A percentile compares a stretch with the other conserved stretches of the same genome.
phyloP scores from a whole-genome alignment of 2,329 filamentous ascomycete genomes.

The Pestalotiopsis sp. region DNA sequence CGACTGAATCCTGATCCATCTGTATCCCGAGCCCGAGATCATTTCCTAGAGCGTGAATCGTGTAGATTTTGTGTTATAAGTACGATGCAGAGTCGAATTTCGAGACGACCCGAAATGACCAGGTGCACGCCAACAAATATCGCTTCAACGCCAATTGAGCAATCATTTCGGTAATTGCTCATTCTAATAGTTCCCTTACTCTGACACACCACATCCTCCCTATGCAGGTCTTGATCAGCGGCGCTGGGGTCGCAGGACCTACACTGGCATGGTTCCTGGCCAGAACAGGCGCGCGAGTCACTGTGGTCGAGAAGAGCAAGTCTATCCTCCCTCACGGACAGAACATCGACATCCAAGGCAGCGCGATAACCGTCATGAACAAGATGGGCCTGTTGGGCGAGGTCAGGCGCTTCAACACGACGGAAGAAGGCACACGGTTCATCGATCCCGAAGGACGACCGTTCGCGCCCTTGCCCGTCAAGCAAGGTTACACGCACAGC shows the following conservation, averaged over 20 bases:
- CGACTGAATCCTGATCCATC: neutral
- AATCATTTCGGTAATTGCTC: neutral
- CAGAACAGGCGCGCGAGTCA: neutral
- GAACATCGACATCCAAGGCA: slow-evolving; percentile 4
- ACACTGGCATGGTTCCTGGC: slow-evolving; percentile 9
- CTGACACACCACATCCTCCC: neutral
- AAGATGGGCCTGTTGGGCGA: slow-evolving; percentile 9
- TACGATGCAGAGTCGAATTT: no score
- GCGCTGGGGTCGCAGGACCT: slow-evolving; percentile 5
- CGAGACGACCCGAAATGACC: neutral
- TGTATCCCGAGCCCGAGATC: neutral
- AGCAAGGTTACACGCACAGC: slow-evolving; percentile 22
- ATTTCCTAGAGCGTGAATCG: neutral
- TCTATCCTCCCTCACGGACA: neutral
- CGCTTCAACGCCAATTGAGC: neutral
- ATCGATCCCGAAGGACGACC: neutral
- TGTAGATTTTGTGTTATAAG: no score
- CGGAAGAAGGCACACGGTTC: slow-evolving; percentile 1
- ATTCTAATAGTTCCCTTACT: neutral
- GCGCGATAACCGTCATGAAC: neutral
- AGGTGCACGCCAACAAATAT: neutral
- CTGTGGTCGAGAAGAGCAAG: slow-evolving; percentile 1
- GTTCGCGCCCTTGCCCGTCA: slow-evolving; percentile 6
- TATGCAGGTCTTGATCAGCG: slow-evolving; percentile 9
- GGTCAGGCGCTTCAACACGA: neutral